These are phyloP conservation scores for Geotrichum bryndzae DNA, from an alignment of 1,139 yeast genomes.

Conservation along the genomic window DNA sequence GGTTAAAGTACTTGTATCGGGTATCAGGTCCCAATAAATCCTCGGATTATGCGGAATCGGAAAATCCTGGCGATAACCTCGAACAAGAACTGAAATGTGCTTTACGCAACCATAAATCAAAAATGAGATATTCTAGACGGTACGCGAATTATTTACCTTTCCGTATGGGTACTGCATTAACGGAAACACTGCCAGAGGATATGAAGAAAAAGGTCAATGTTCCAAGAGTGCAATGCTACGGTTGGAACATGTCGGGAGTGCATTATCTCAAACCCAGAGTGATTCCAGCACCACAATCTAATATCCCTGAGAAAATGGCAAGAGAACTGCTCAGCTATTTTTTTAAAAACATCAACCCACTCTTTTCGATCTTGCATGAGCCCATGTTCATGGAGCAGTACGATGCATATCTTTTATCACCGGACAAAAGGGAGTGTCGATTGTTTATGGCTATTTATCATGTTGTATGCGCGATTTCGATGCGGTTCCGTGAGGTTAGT, in stretches of 20 bases:
- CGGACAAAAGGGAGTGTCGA: slow-evolving; percentile 29
- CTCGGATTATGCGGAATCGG: slow-evolving; percentile 9
- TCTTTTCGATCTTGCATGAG: slow-evolving; percentile 51
- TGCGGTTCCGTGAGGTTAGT: slow-evolving; percentile 49
- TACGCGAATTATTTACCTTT: slow-evolving; percentile 17
- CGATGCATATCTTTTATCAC: slow-evolving; percentile 35
- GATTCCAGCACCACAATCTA: slow-evolving; percentile 34
- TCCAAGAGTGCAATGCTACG: slow-evolving; percentile 57
- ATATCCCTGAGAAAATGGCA: slow-evolving; percentile 17
- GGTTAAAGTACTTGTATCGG: neutral
- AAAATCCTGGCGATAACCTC: slow-evolving; percentile 3
- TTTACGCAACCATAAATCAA: neutral
- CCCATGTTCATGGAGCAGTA: slow-evolving; percentile 50
- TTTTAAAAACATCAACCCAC: slow-evolving; percentile 49
- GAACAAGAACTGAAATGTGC: slow-evolving; percentile 1
- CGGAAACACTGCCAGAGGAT: slow-evolving; percentile 23
- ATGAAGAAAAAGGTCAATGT: slow-evolving; percentile 39
- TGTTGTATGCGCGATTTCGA: slow-evolving; percentile 46
- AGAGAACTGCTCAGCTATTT: slow-evolving; percentile 40
- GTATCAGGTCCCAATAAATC: neutral
- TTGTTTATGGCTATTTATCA: slow-evolving; percentile 51
- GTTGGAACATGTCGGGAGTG: slow-evolving; percentile 62
- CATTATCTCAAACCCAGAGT: slow-evolving; percentile 43
- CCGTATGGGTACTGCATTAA: slow-evolving; percentile 16
- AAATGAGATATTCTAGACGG: slow-evolving; percentile 15